These are phyloP conservation scores for Leccinum subrobustum DNA, from an alignment of 1,284 basidiomycete species.

Conservation along the genomic window DNA sequence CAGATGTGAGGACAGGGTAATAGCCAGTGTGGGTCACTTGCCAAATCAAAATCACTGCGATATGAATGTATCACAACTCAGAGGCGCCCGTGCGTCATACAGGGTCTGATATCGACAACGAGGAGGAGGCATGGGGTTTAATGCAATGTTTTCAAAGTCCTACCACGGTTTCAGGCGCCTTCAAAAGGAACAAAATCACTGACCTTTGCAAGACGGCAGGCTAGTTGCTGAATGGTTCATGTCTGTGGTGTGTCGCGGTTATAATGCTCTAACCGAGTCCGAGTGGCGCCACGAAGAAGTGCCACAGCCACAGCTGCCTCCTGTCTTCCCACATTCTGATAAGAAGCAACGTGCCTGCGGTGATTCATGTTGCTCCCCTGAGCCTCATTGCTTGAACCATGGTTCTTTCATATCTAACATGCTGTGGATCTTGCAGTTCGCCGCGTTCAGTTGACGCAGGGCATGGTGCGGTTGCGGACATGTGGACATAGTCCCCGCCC, in stretches of 20 bases:
- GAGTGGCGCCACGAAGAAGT: too few species aligned
- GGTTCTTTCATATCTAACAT: not conserved
- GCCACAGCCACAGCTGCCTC: too few species aligned
- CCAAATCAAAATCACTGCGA: not conserved
- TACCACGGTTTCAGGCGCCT: too few species aligned
- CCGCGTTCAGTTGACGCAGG: slow-evolving; percentile 17
- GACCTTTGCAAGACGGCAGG: too few species aligned
- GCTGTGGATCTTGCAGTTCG: slow-evolving; percentile 13
- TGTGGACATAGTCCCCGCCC: slow-evolving; percentile 1
- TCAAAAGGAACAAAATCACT: not conserved
- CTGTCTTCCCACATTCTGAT: too few species aligned
- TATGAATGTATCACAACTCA: not conserved
- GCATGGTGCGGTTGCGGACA: not conserved
- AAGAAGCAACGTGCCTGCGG: slow-evolving; percentile 10
- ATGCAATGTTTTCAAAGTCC: not conserved
- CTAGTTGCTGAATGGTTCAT: not conserved
- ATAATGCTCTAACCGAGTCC: too few species aligned
- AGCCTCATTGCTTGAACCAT: slow-evolving; percentile 10
- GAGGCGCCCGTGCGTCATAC: slow-evolving; percentile 4
- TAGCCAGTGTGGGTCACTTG: not conserved
- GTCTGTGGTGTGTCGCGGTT: too few species aligned
- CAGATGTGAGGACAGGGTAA: not conserved
- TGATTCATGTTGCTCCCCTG: not conserved
- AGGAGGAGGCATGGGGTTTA: slow-evolving; percentile 6
- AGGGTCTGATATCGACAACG: slow-evolving; percentile 7